Percentiles rank a stretch among this genome's conserved stretches.
These are phyloP conservation scores for Rosellinia necatrix DNA, from an alignment of 2,329 filamentous ascomycete species.

Conservation along the genomic window DNA sequence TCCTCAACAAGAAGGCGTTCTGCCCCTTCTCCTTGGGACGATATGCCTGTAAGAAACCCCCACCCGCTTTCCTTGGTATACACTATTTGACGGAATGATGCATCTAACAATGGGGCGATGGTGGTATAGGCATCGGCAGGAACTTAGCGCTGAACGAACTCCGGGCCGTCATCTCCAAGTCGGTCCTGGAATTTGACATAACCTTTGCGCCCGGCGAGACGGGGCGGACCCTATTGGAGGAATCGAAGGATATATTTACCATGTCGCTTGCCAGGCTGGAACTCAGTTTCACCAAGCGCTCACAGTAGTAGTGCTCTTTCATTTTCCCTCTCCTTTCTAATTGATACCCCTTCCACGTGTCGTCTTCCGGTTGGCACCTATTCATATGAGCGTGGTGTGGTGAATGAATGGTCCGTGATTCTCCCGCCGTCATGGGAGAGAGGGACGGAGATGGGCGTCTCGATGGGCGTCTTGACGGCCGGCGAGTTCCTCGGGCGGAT, in stretches of 20 bases:
- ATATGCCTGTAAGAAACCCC: slow-evolving; percentile 26
- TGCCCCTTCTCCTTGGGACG: slow-evolving; percentile 26
- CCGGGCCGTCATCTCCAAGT: slow-evolving; percentile 24
- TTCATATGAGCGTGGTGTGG: background rate
- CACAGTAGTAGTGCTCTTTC: slow-evolving; percentile 1
- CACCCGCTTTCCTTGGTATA: background rate
- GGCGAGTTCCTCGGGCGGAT: too few relatives aligned
- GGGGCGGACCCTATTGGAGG: slow-evolving; percentile 21
- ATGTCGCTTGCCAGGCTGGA: slow-evolving; percentile 23
- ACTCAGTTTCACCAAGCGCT: slow-evolving; percentile 22
- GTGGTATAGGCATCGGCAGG: slow-evolving; percentile 25
- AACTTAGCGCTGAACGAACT: slow-evolving; percentile 28
- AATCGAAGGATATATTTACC: slow-evolving; percentile 27
- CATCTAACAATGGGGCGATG: slow-evolving; percentile 1
- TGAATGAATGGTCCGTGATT: background rate
- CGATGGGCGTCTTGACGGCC: background rate
- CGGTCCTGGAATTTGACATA: slow-evolving; percentile 28
- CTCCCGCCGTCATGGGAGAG: background rate
- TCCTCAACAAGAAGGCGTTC: slow-evolving; percentile 25
- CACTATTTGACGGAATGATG: background rate
- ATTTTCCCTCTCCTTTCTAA: background rate
- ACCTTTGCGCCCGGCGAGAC: slow-evolving; percentile 25
- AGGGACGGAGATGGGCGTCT: background rate
- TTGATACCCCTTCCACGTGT: slow-evolving; percentile 15
- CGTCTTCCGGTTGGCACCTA: background rate